Conservation (phyloP, 1,284 basidiomycete genomes). For the Rhodotorula sp. region DNA sequence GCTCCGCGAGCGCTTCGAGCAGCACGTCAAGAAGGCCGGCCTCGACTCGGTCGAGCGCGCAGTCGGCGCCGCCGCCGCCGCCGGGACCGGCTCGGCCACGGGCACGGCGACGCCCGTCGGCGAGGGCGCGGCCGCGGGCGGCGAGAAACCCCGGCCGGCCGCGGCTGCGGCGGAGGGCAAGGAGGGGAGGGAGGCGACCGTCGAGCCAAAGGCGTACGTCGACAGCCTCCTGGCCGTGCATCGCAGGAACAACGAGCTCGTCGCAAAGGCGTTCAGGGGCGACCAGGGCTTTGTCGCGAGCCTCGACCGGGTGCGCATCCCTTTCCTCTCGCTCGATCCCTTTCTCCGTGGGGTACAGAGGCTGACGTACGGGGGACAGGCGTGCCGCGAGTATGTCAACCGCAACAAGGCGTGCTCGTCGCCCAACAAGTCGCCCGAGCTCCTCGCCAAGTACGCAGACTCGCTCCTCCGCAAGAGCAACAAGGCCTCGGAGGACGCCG, state of each 20-base stretch:
- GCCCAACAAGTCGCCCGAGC: constrained; percentile 83
- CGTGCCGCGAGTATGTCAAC: constrained; percentile 96
- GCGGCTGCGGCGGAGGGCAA: constrained; percentile 9
- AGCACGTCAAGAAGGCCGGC: constrained; percentile 89
- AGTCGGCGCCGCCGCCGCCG: constrained; percentile 38
- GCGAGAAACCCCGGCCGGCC: constrained; percentile 48
- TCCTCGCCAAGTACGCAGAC: constrained; percentile 92
- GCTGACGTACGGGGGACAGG: constrained; percentile 56
- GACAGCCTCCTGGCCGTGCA: constrained; percentile 90
- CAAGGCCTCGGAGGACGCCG: constrained; percentile 84
- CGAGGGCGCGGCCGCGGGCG: neutral
- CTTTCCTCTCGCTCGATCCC: neutral
- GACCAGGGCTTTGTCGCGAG: constrained; percentile 95
- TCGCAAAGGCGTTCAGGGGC: constrained; percentile 84
- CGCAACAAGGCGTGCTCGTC: constrained; percentile 85
- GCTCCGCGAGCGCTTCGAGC: constrained; percentile 87
- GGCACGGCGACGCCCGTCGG: neutral
- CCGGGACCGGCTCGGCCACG: neutral
- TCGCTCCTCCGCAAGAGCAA: constrained; percentile 90
- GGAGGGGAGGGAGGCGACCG: constrained; percentile 51
- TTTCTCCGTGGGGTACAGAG: neutral
- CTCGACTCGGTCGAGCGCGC: constrained; percentile 80
- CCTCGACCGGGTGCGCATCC: constrained; percentile 64
- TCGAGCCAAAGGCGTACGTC: constrained; percentile 85
- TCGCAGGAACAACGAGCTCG: constrained; percentile 86